phyloP scores from a whole-genome alignment of 106 monocot genomes.

The Apostasia ramifera region DNA sequence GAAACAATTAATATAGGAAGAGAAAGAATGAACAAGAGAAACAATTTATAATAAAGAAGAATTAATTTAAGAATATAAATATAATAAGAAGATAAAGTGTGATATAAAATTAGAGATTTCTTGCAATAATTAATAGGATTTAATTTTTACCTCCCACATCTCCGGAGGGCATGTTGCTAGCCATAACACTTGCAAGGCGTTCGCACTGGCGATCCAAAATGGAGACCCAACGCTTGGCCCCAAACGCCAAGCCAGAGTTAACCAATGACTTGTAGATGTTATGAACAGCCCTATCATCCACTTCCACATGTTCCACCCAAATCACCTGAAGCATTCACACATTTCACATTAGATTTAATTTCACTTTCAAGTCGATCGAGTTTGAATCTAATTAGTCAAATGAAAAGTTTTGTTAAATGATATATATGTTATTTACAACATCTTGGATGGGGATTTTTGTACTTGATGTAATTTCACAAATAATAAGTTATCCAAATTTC shows the following conservation, averaged over 20 bases:
- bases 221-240: conserved; percentile 81
- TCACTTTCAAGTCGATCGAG: no score
- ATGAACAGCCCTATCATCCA: conserved; percentile 83
- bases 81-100: no score
- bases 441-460: no score
- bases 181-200: conserved; percentile 85
- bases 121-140: not conserved
- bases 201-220: conserved; percentile 82
- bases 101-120: no score
- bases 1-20: no score
- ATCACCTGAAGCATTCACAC: conserved; percentile 35
- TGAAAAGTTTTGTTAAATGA: not conserved
- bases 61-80: no score
- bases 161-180: conserved; percentile 71
- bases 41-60: no score
- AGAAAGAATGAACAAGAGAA: no score
- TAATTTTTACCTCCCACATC: conserved; percentile 54
- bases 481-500: no score
- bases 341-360: not conserved
- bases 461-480: no score
- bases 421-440: not conserved
- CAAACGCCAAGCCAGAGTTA: conserved; percentile 87
- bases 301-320: conserved; percentile 96
- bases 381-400: no score
- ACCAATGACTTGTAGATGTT: conserved; percentile 72